These are phyloP conservation scores for Blastobotrys indianensis DNA, from an alignment of 1,139 yeast genomes.

Conservation along the genomic window DNA sequence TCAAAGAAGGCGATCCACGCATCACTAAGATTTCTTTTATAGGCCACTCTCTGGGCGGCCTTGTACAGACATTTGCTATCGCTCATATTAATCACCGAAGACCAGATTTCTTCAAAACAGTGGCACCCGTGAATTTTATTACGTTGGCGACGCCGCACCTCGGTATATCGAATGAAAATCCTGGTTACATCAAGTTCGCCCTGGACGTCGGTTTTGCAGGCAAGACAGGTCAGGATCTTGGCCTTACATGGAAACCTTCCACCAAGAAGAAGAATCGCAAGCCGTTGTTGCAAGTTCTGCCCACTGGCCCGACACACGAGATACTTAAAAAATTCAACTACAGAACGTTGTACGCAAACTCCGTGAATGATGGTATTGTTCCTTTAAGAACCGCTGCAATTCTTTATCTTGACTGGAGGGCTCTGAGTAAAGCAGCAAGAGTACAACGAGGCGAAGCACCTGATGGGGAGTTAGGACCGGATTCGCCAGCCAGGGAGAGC, in stretches of 20 bases:
- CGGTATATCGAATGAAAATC: slow-evolving; percentile 84
- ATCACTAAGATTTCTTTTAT: slow-evolving; percentile 70
- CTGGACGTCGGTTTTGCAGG: slow-evolving; percentile 88
- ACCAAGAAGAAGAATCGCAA: slow-evolving; percentile 30
- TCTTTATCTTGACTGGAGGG: slow-evolving; percentile 69
- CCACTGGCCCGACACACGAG: slow-evolving; percentile 74
- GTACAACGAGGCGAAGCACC: slow-evolving; percentile 32
- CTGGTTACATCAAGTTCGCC: slow-evolving; percentile 77
- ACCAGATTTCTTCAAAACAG: slow-evolving; percentile 63
- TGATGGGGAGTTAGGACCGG: neutral
- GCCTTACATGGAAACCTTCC: slow-evolving; percentile 45
- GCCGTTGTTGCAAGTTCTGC: slow-evolving; percentile 69
- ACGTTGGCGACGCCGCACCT: slow-evolving; percentile 83
- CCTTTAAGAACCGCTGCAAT: slow-evolving; percentile 85
- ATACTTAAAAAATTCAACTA: slow-evolving; percentile 57
- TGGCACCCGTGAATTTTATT: slow-evolving; percentile 75
- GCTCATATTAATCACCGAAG: slow-evolving; percentile 69
- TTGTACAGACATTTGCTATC: slow-evolving; percentile 83
- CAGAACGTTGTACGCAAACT: slow-evolving; percentile 74
- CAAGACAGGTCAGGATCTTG: slow-evolving; percentile 87
- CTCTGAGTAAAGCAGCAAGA: slow-evolving; percentile 44
- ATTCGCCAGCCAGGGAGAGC: neutral
- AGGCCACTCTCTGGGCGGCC: slow-evolving; percentile 91
- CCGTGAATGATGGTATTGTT: slow-evolving; percentile 86
- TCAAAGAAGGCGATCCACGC: slow-evolving; percentile 23